Base-by-base conservation (phyloP, 2,329 filamentous ascomycete genomes). In the Neofusicoccum sp. region DNA sequence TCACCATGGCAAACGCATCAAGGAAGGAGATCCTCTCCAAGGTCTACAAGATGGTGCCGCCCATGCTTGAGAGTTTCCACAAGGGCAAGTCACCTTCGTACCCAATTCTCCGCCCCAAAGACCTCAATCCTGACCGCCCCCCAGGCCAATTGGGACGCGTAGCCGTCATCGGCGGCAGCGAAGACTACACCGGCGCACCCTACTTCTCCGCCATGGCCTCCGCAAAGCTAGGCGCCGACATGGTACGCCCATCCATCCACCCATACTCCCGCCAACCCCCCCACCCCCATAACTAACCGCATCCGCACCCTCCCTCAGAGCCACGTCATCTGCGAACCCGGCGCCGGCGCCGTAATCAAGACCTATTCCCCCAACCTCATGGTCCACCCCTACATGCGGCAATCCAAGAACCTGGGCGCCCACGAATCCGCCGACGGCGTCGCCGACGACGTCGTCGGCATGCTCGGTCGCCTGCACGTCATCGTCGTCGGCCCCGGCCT, bases 201-300 rank as follows among this genome's bases (percentile, higher is more conserved):
- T 99, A 97, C 80, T 99, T 99, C 79, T 97, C 94, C 22, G 93
- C 94, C 67, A 97, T 97, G 88, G 95, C 95, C 11, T 97, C 92
- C 68, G 95, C 95, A 50, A 87, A 90, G 71, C 80, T 98, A 64
- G 95, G 94, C 77, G 92, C 89, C 71, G 93, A 97, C 73, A 91
- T 97, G 91, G 92, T 94, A 82, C 62, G 79, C 49, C 66, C 54
- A 29, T 44, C 34, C 33, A 43, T 31, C 41, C 36, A 22, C 22
- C 56, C 56, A 14, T 60, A 12, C 33, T 16, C 59, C 37, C 31
- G 31, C 33, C 6, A n/a, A 28, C n/a, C 39, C 16, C 33, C 37
- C 43, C 56, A 7, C 12, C 29, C 56, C 52, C 6, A 22, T 22
- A 22, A 29, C 56, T 34, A 54, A 54, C 12, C 54, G 52, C 39